Evolutionary conservation across 164 flowering plant genomes (phyloP), one percentile per base, ranked within the genome.

Genomic region (Magnolia sinica): DNA sequence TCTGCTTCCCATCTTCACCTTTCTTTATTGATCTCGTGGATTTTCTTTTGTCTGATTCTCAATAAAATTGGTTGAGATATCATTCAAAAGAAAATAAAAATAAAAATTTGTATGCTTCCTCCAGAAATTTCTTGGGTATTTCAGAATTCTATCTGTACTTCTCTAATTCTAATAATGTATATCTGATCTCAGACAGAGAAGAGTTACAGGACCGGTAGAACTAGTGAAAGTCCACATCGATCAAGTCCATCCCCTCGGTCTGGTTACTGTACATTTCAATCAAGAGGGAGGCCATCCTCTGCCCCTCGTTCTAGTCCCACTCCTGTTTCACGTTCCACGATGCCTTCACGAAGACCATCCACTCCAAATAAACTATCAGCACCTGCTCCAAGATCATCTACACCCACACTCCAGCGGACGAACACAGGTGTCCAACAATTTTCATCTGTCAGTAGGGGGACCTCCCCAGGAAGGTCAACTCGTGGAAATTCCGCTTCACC

Each of bases 201-300:
- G 85, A 90, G 91, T 79, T 72, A 84, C 76, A 79, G 88, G 70
- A 91, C 87, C 77, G 84, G 87, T 80, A 91, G 92, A 84, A 91
- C 92, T 58, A 91, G 99, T 85, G 86, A 94, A 16, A 96, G 99
- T 83, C 99, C 99, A 50, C 90, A 90, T 79, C 92, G 97, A 50
- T 79, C 86, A 64, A 94, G 95, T 82, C 91, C 96, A 80, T 96
- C 98, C 75, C 97, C 96, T 80, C 86, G 90, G 31, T 87, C 96
- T 68, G 86, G 86, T 18, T 86, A 52, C 70, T 80, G 85, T 70
- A 76, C 81, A 3, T 72, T 78, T 49, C 89, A 83, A 77, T 83
- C 95, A 63, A 86, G 93, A 74, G 93, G 95, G 82, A 86, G 91
- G 82, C 86, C 93, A 71, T 86, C 93, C 58, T 89, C 96, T 75